These are phyloP conservation scores for Viola odorata DNA, from an alignment of 345 rosid species.

Conservation along the genomic window DNA sequence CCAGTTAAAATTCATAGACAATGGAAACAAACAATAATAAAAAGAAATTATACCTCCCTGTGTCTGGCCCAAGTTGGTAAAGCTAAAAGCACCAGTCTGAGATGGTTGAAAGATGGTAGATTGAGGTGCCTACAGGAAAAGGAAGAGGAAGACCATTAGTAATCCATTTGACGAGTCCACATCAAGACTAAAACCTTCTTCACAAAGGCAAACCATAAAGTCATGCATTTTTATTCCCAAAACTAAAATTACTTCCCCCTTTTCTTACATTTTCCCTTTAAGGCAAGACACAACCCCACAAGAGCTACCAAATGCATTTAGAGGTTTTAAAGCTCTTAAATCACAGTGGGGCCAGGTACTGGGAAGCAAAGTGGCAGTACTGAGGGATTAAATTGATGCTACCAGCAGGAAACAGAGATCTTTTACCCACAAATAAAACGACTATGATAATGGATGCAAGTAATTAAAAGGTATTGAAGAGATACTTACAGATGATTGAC, in stretches of 20 bases:
- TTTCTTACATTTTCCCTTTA: background rate
- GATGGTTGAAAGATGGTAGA: conserved; percentile 43
- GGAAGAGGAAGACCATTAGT: too few relatives aligned
- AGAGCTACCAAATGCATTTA: background rate
- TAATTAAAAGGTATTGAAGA: background rate
- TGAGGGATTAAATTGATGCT: background rate
- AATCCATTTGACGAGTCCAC: too few relatives aligned
- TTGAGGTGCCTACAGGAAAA: conserved; percentile 38
- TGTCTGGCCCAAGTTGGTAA: conserved; percentile 49
- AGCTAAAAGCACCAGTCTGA: conserved; percentile 45
- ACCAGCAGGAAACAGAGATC: background rate
- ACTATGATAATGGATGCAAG: background rate
- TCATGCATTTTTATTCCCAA: too few relatives aligned
- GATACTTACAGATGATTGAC: conserved; percentile 55
- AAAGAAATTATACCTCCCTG: conserved; percentile 40
- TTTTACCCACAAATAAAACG: background rate
- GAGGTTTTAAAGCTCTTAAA: too few relatives aligned
- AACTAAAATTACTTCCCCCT: background rate
- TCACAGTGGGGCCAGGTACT: background rate
- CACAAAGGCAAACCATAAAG: too few relatives aligned
- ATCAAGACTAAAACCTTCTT: too few relatives aligned
- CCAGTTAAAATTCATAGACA: background rate
- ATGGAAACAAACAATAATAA: background rate
- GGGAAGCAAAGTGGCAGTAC: background rate
- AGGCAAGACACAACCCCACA: background rate